Conservation (phyloP, 2,329 filamentous ascomycete species). For the Penicillium freii region DNA sequence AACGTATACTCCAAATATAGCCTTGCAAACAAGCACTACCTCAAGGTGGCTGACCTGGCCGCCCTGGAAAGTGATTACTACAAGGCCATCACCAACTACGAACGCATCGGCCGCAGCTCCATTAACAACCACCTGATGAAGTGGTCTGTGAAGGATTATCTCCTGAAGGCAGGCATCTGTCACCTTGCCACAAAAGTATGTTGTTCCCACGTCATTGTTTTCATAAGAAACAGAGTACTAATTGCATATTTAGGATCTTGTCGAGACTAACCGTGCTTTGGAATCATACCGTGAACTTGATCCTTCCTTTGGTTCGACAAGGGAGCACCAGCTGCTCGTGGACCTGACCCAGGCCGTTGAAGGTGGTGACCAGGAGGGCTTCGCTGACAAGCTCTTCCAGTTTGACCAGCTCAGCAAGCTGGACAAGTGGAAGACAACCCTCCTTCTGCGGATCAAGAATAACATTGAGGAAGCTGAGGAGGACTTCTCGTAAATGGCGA, state of each 20-base stretch:
- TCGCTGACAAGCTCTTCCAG: conserved; percentile 81
- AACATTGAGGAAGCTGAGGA: conserved; percentile 70
- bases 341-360: conserved; percentile 76
- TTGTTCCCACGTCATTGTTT: neutral
- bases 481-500: conserved; percentile 59
- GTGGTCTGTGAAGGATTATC: conserved; percentile 92
- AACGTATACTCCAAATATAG: conserved; percentile 42
- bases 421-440: conserved; percentile 94
- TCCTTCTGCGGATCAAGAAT: conserved; percentile 79
- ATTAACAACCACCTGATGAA: conserved; percentile 90
- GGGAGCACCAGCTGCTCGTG: conserved; percentile 76
- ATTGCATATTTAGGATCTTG: conserved; percentile 58
- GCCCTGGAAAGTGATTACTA: conserved; percentile 81
- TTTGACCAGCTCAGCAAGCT: conserved; percentile 91
- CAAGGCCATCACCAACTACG: conserved; percentile 77
- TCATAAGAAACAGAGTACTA: neutral
- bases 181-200: conserved; percentile 65
- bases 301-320: conserved; percentile 69
- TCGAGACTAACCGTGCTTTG: conserved; percentile 74
- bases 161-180: conserved; percentile 91
- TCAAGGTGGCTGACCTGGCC: conserved; percentile 86
- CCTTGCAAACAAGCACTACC: conserved; percentile 86
- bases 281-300: conserved; percentile 80
- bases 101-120: conserved; percentile 73
- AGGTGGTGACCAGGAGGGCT: conserved; percentile 74